A percentile compares a stretch with the other conserved stretches of the same genome.
phyloP scores from a whole-genome alignment of 208 protist genomes.

The Herpetomonas tarakana region DNA sequence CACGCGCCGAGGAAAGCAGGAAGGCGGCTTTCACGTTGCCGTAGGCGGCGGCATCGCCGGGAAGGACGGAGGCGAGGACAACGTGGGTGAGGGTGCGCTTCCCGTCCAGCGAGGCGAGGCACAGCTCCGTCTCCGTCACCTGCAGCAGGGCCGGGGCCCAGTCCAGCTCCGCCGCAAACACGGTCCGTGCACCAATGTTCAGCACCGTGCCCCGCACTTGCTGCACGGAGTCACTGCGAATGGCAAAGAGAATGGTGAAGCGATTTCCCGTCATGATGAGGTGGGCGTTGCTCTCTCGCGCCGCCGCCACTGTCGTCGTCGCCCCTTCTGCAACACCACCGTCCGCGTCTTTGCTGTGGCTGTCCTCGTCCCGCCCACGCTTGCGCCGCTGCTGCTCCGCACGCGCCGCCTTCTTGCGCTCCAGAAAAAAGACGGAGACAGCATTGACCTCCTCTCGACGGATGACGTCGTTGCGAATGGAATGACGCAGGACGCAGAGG shows the following conservation, averaged over 20 bases:
- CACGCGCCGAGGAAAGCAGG: background rate
- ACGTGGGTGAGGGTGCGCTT: conserved; percentile 31
- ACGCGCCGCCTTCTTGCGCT: background rate
- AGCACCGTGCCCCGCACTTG: conserved; percentile 68
- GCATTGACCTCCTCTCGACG: conserved; percentile 66
- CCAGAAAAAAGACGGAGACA: conserved; percentile 72
- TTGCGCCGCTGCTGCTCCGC: conserved; percentile 12
- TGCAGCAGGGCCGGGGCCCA: conserved; percentile 63
- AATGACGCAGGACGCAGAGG: conserved; percentile 62
- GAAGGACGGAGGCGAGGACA: conserved; percentile 3
- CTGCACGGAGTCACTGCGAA: conserved; percentile 66
- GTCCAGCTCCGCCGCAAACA: conserved; percentile 46
- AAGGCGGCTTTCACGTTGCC: conserved; percentile 6
- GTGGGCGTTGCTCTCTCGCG: conserved; percentile 4
- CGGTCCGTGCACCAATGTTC: conserved; percentile 36
- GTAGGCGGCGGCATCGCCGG: background rate
- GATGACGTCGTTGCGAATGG: conserved; percentile 57
- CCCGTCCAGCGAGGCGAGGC: conserved; percentile 59
- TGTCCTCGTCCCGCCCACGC: conserved; percentile 22
- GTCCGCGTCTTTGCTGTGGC: background rate
- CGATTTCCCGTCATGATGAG: conserved; percentile 64
- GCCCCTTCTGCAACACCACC: conserved; percentile 1
- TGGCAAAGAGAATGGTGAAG: conserved; percentile 76
- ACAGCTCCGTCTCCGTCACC: conserved; percentile 67
- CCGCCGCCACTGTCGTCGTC: background rate